Conservation (phyloP, 257 asterid genomes). For the Oldenlandia corymbosa region DNA sequence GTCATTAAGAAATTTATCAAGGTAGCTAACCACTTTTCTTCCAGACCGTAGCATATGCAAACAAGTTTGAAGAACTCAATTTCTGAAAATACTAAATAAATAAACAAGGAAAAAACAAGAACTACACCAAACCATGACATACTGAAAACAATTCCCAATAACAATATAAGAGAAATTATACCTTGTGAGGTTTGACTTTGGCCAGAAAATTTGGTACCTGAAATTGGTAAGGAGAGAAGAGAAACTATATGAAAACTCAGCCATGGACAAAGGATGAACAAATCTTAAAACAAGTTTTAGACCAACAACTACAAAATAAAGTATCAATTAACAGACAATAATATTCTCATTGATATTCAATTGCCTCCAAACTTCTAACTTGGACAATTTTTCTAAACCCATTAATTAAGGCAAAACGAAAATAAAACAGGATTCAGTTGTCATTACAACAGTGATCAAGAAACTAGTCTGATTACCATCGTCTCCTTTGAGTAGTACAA, state of each 20-base stretch:
- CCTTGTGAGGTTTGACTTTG: constrained; percentile 89
- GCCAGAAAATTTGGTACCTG: constrained; percentile 76
- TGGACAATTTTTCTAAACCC: no score
- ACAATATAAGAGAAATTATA: constrained; percentile 22
- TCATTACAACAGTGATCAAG: neutral
- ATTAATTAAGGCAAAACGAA: no score
- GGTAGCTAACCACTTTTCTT: neutral
- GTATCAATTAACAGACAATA: neutral
- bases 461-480: constrained; percentile 46
- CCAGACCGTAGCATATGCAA: neutral
- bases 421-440: neutral
- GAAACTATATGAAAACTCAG: constrained; percentile 10
- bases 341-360: no score
- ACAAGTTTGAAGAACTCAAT: neutral
- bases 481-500: constrained; percentile 78
- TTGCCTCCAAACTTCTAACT: no score
- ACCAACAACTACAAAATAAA: no score
- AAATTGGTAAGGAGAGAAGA: constrained; percentile 15
- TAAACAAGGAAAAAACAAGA: neutral
- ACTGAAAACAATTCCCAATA: neutral
- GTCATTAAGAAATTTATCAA: neutral
- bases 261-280: neutral
- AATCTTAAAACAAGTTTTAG: no score
- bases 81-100: neutral
- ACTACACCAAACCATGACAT: no score